A percentile compares a stretch with the other conserved stretches of the same genome.
These are phyloP conservation scores for Oryza officinalis DNA, from an alignment of 176 grass and related monocot genomes.

Conservation along the genomic window DNA sequence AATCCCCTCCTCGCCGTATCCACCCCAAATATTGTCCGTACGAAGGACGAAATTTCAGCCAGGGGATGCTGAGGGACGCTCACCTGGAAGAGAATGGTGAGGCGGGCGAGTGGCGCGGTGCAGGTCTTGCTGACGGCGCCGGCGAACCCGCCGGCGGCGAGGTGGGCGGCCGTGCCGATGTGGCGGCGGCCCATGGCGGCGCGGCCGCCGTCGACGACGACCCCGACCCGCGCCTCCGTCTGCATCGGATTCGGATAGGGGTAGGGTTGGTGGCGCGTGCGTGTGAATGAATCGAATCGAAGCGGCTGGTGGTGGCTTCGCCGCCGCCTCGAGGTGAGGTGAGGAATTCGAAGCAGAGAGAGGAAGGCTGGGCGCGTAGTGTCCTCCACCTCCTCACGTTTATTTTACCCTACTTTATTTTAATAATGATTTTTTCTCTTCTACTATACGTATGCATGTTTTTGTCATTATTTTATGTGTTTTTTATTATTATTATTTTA, in stretches of 20 bases:
- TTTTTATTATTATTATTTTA: neutral
- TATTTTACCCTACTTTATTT: neutral
- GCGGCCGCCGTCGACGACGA: slow-evolving; percentile 49
- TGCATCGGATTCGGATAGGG: slow-evolving; percentile 46
- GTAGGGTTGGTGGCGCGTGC: neutral
- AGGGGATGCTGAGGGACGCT: neutral
- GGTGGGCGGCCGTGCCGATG: slow-evolving; percentile 64
- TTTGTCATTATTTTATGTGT: neutral
- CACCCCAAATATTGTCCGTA: neutral
- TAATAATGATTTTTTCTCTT: neutral
- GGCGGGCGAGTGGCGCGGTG: slow-evolving; percentile 82
- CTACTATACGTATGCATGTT: neutral
- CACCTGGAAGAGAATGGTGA: slow-evolving; percentile 97
- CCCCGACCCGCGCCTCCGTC: slow-evolving; percentile 62
- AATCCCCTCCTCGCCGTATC: neutral
- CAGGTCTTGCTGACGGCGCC: slow-evolving; percentile 94
- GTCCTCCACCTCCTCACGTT: slow-evolving; percentile 39
- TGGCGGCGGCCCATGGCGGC: slow-evolving; percentile 31
- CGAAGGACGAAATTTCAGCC: neutral
- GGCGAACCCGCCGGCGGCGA: slow-evolving; percentile 70
- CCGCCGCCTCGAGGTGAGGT: neutral
- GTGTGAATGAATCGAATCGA: too few species aligned
- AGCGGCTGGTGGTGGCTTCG: slow-evolving; percentile 1
- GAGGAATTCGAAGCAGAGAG: slow-evolving; percentile 35
- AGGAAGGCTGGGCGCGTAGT: neutral